Evolutionary conservation across 768 basidiomycete genomes (phyloP), one percentile per base, ranked within the genome.

Genomic region (Suillus occidentalis): DNA sequence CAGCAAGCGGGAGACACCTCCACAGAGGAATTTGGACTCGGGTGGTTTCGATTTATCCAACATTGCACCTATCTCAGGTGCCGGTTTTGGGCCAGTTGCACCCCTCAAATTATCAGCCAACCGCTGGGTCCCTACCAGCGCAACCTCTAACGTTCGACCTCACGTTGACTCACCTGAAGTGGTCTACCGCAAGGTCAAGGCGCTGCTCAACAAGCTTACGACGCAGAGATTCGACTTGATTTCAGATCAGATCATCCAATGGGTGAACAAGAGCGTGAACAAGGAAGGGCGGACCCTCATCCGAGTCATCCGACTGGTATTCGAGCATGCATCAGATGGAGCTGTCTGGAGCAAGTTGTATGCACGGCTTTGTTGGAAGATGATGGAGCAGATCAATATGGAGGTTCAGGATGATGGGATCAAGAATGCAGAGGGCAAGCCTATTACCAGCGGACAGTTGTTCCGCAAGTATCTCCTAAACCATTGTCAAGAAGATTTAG

Each of bases 341-440:
- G 94, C 94, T 50, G 87, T 89, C 9, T 96, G 94, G 91, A 96
- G 94, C 3, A 91, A 94, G 81, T 97, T 98, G 94, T 98, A 99
- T 76, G 97, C 97, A 37, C 89, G 92, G 40, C 82, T 99, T 43
- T 98, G 96, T 75, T 83, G 94, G 69, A 93, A 95, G 85, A 91
- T 98, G 87, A 93, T 96, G 91, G 94, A 95, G 78, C 88, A 87
- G 74, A 92, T 99, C 75, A 93, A 89, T 63, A 82, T 88, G 34
- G 88, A 91, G 66, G 92, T 98, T 6, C 89, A 90, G 70, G 96
- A 98, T 73, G 92, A 95, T 65, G 88, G 89, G 13, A 92, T 97
- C 79, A 87, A 83, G 80, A 88, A 87, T 68, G 50, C 80, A 14
- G 93, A 95, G 67, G 94, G 92, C 72, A 90, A 91, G 73, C 92